Percentiles rank a stretch among this genome's conserved stretches.
Conservation (phyloP, 331 rosid species). For the Cydonia oblonga region DNA sequence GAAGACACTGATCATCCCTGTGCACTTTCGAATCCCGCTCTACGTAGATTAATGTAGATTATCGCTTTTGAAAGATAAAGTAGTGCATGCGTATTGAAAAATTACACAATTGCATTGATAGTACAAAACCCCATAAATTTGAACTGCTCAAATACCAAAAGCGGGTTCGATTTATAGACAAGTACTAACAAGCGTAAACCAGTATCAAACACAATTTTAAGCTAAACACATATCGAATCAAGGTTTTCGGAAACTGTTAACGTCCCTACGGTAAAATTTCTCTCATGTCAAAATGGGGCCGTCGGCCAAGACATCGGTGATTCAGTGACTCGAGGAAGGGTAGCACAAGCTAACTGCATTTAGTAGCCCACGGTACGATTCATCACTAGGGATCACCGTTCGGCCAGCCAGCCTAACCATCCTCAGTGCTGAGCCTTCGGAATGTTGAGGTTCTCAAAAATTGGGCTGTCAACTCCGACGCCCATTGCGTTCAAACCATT, state of each 20-base stretch:
- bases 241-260: not conserved
- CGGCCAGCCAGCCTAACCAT: not conserved
- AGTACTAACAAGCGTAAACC: not conserved
- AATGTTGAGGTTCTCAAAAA: conserved; percentile 28
- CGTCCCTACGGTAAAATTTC: not conserved
- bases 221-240: not conserved
- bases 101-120: not conserved
- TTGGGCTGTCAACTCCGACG: conserved; percentile 56
- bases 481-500: conserved; percentile 87
- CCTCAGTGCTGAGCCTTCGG: conserved; percentile 28
- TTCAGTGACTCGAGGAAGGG: not conserved
- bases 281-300: conserved; percentile 19
- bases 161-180: not conserved
- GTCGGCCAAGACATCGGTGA: not conserved
- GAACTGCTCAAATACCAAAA: not conserved
- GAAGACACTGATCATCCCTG: no score
- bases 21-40: no score
- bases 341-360: not conserved
- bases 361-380: not conserved
- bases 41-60: no score
- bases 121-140: not conserved
- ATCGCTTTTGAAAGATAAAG: no score
- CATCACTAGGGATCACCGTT: not conserved
- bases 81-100: no score
- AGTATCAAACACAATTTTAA: not conserved